Evolutionary conservation across 805 yeast genomes (phyloP), one percentile per base, ranked within the genome.

Genomic region (Wickerhamomyces chambardii): DNA sequence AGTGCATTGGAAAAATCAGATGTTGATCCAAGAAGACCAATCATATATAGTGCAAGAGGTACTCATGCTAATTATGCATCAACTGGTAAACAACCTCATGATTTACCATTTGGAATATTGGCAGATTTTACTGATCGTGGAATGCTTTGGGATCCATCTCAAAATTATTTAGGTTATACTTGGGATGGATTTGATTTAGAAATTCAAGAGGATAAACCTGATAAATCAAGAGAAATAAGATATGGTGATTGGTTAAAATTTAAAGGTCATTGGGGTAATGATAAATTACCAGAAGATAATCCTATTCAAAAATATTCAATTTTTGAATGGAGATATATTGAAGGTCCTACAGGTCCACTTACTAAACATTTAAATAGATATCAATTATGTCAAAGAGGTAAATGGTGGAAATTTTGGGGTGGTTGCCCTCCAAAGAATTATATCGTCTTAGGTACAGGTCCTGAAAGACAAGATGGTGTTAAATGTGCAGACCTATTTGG

Each of bases 1-100:
- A 66, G 71, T n/a, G 81, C 85, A 17, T 58, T 89, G 36, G 95
- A 86, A 52, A 48, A 51, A 31, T 43, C 42, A 14, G 57, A 53
- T 32, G 32, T 36, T n/a, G 48, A 50, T 33, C 30, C 35, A 6
- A 42, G 32, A 11, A 66, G 83, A 45, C 97, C 97, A 0, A 69
- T 87, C 16, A 72, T 92, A 1, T 92, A 84, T 56, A 75, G 92
- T 16, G 96, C 97, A 0, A 68, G 96, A 42, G 98, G 98, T 1
- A 90, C 98, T 0, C 98, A 90, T 60, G 97, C 97, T 15, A 90
- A 92, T 57, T 90, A 90, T 54, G 94, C 92, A 1, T 74, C 92
- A n/a, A 89, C 83, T 0, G 98, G 98, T 0, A 95, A 89, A 51
- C 95, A 90, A 54, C 78, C 95, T 0, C 97, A 89, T 55, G 98